Conservation (phyloP, 345 rosid species). For the Acer negundo region DNA sequence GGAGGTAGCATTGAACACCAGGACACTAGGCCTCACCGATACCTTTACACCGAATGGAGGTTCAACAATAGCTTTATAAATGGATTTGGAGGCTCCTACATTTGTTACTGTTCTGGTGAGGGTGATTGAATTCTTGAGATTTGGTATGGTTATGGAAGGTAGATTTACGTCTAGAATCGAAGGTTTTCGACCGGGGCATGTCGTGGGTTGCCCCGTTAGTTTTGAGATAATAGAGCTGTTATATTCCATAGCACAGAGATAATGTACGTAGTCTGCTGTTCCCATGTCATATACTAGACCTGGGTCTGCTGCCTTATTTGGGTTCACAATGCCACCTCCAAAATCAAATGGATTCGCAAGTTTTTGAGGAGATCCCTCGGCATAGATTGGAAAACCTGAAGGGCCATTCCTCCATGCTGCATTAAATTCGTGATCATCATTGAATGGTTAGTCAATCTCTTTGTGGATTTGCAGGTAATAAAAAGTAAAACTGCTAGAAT, state of each 20-base stretch:
- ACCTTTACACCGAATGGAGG: constrained; percentile 42
- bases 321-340: constrained; percentile 67
- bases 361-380: constrained; percentile 54
- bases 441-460: not conserved
- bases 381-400: constrained; percentile 47
- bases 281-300: constrained; percentile 69
- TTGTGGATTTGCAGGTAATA: constrained; percentile 7
- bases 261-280: constrained; percentile 46
- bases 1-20: constrained; percentile 31
- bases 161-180: constrained; percentile 54
- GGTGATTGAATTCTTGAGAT: constrained; percentile 32
- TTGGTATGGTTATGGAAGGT: constrained; percentile 69
- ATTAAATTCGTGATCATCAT: constrained; percentile 1
- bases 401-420: constrained; percentile 50
- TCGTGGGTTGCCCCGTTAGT: constrained; percentile 26
- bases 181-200: constrained; percentile 29
- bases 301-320: constrained; percentile 51
- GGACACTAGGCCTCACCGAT: constrained; percentile 32
- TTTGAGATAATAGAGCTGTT: constrained; percentile 40
- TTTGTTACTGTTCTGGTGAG: constrained; percentile 65
- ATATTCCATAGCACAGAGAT: constrained; percentile 63
- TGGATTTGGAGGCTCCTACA: constrained; percentile 43
- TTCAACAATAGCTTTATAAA: constrained; percentile 43
- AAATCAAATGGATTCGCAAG: constrained; percentile 65
- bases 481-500: not conserved